phyloP scores from a whole-genome alignment of 2,329 filamentous ascomycete species.

The Ophiostoma himal-ulmi region DNA sequence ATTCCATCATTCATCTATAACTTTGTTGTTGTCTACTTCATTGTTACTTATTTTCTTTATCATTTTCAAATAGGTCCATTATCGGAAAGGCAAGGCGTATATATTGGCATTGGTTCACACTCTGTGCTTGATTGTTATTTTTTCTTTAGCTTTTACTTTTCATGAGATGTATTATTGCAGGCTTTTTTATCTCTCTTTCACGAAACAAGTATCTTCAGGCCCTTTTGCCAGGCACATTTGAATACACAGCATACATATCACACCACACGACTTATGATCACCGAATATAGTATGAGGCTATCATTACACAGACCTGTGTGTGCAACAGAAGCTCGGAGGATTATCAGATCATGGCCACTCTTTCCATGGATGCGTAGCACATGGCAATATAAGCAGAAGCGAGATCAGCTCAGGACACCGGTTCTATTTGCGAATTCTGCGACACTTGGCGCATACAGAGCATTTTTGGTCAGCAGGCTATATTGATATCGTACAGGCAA shows the following conservation, averaged over 20 bases:
- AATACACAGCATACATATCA: not conserved
- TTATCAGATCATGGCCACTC: constrained; percentile 1
- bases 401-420: not conserved
- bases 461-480: not conserved
- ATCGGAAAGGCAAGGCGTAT: constrained; percentile 1
- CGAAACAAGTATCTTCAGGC: not conserved
- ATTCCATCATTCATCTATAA: not conserved
- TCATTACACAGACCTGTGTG: not conserved
- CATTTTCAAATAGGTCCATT: not conserved
- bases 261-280: not conserved
- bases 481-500: not conserved
- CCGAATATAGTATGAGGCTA: not conserved
- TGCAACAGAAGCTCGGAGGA: constrained; percentile 11
- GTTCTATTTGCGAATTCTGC: not conserved
- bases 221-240: not conserved
- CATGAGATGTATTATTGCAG: not conserved
- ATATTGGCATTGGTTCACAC: not conserved
- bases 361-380: not conserved
- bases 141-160: not conserved
- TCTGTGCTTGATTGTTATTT: not conserved
- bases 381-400: constrained; percentile 6
- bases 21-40: not conserved
- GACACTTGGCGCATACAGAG: not conserved
- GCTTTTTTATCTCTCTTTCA: not conserved
- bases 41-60: not conserved